Base-by-base conservation (phyloP, 1,284 basidiomycete species). In the Entoloma clypeatum region DNA sequence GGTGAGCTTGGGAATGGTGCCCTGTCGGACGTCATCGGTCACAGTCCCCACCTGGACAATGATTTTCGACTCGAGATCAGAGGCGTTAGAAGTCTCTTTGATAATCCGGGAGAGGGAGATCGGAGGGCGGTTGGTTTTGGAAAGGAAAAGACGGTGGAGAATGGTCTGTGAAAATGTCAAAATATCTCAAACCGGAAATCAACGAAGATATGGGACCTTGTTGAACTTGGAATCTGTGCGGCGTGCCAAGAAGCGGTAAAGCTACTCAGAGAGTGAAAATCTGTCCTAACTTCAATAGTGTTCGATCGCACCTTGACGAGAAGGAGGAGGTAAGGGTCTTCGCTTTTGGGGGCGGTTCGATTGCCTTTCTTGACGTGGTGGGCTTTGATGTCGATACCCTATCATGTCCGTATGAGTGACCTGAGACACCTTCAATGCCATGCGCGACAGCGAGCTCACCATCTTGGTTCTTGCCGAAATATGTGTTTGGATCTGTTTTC, bases 301-400 rank as follows among this genome's bases (percentile, higher is more conserved):
- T 33, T 16, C 29, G 61, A 70, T 16, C 25, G 53, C 62, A 93
- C 93, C 83, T 99, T 98, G 71, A 99, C 95, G 51, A 99, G 85
- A 61, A 98, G 81, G 64, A 97, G 86, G 61, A 99, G 83, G 75
- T 99, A 98, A 25, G 95, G 94, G 72, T 99, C 95, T 88, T 98
- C 91, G 67, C 92, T 95, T 79, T 92, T 92, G 68, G 95, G 95
- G 54, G 92, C 92, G 56, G 88, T 88, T 58, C 95, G 86, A 65
- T 82, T 76, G 60, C 94, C 87, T 81, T 95, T 97, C 86, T 91
- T 97, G 83, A 97, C 94, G 84, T 99, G 95, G 78, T 98, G 95
- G 72, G 79, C 76, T 67, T 81, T 78, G 72, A 98, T 86, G 74
- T 99, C 95, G 75, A 98, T 97, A 88, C 95, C 95, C 94, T 94